Evolutionary conservation across 805 yeast species (phyloP).

Genomic region (Cyberlindnera nakhonratchasimensis): DNA sequence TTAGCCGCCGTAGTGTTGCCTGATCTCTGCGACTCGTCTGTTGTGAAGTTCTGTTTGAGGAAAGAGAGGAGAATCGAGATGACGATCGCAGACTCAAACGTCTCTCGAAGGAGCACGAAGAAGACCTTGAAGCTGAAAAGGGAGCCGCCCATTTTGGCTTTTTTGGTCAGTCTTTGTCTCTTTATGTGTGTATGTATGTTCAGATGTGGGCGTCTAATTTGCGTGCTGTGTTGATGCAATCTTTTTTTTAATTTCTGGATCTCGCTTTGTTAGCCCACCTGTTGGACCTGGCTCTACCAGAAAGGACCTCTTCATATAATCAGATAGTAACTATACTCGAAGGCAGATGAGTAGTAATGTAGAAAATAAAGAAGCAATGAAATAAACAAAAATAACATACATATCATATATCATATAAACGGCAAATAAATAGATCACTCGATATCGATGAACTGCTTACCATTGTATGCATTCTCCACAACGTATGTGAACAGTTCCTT

Average conservation of each 20-base stretch:
- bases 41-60: conserved; percentile 78
- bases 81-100: conserved; percentile 88
- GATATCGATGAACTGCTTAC: conserved; percentile 43
- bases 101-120: conserved; percentile 88
- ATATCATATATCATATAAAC: background rate
- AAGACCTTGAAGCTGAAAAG: conserved; percentile 53
- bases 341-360: too few relatives aligned
- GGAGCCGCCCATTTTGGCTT: conserved; percentile 2
- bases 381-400: background rate
- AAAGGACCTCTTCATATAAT: too few relatives aligned
- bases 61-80: conserved; percentile 90
- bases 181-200: background rate
- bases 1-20: conserved; percentile 3
- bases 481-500: conserved; percentile 34
- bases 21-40: conserved; percentile 15
- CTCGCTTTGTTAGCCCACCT: too few relatives aligned
- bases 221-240: background rate
- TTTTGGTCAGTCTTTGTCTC: background rate
- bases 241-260: too few relatives aligned
- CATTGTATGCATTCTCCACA: conserved; percentile 36
- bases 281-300: too few relatives aligned
- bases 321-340: too few relatives aligned
- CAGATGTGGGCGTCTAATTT: background rate
- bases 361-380: background rate
- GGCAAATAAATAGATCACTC: conserved; percentile 21